Conservation (phyloP, 306 rosid species). For the Fagus sylvatica region DNA sequence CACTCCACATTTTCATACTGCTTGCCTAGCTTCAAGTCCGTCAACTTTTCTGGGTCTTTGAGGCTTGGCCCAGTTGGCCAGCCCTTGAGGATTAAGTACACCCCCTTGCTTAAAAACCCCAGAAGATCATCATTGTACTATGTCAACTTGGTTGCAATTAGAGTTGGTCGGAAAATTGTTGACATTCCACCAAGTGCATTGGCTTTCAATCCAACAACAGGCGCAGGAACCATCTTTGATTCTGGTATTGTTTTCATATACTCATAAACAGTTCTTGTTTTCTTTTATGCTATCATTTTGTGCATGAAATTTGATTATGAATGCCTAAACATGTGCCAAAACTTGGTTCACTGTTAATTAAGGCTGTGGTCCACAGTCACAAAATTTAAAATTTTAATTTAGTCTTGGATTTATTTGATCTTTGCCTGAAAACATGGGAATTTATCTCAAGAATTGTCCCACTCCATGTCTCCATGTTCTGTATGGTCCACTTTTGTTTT, state of each 20-base stretch:
- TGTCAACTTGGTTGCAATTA: constrained; percentile 63
- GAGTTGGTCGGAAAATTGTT: constrained; percentile 73
- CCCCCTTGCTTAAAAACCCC: constrained; percentile 81
- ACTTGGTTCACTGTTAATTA: no score
- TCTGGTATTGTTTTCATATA: constrained; percentile 53
- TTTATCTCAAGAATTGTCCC: no score
- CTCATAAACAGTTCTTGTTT: neutral
- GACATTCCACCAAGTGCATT: constrained; percentile 74
- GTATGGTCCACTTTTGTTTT: neutral
- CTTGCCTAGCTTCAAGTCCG: constrained; percentile 78
- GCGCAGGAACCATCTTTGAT: constrained; percentile 84
- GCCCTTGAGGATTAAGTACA: constrained; percentile 76
- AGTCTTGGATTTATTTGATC: constrained; percentile 2
- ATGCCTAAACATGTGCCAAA: neutral
- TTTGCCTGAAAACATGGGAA: no score
- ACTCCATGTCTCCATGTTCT: no score
- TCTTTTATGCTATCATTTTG: neutral
- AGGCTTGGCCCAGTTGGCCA: constrained; percentile 86
- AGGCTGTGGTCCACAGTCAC: constrained; percentile 6
- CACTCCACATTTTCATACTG: constrained; percentile 87
- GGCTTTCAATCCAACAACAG: constrained; percentile 78
- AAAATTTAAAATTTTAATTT: neutral
- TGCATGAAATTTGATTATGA: neutral
- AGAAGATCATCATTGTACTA: constrained; percentile 84
- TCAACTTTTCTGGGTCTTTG: constrained; percentile 71